phyloP scores from a whole-genome alignment of 768 basidiomycete species.

The Boletus subcaerulescens region DNA sequence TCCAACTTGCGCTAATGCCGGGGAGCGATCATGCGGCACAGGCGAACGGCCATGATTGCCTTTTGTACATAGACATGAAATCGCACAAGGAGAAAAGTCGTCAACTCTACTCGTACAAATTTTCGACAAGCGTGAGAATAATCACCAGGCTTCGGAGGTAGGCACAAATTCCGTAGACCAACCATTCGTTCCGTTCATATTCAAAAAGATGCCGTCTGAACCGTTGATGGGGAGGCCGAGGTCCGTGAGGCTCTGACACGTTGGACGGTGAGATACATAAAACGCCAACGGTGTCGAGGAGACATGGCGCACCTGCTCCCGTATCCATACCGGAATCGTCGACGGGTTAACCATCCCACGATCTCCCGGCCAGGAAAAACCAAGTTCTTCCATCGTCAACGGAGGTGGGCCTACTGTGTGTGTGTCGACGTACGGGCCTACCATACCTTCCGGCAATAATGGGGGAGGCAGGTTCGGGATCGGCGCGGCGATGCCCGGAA shows the following conservation, averaged over 20 bases:
- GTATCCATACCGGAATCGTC: constrained; percentile 87
- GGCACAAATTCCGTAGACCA: constrained; percentile 75
- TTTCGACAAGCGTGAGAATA: constrained; percentile 11
- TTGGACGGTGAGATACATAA: not conserved
- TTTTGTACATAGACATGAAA: constrained; percentile 16
- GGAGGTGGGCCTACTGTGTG: constrained; percentile 51
- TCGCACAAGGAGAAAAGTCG: constrained; percentile 17
- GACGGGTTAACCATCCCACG: constrained; percentile 70
- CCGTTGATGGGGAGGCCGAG: constrained; percentile 91
- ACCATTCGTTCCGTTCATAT: constrained; percentile 64
- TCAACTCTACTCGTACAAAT: constrained; percentile 25
- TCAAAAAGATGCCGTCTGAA: constrained; percentile 86
- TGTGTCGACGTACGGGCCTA: constrained; percentile 52
- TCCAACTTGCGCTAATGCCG: not conserved
- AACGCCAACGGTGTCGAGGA: not conserved
- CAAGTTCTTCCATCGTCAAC: constrained; percentile 84
- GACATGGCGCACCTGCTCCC: constrained; percentile 68
- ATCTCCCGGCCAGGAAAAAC: constrained; percentile 68
- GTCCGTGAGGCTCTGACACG: constrained; percentile 73
- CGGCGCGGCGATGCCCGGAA: constrained; percentile 46
- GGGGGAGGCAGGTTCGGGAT: constrained; percentile 52
- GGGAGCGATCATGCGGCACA: constrained; percentile 18
- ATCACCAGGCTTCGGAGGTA: constrained; percentile 85
- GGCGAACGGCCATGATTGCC: constrained; percentile 12
- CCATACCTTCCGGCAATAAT: constrained; percentile 54